Evolutionary conservation across 495 filamentous ascomycete species (phyloP), one percentile per base, ranked within the genome.

Genomic region (Penicillium lagena): DNA sequence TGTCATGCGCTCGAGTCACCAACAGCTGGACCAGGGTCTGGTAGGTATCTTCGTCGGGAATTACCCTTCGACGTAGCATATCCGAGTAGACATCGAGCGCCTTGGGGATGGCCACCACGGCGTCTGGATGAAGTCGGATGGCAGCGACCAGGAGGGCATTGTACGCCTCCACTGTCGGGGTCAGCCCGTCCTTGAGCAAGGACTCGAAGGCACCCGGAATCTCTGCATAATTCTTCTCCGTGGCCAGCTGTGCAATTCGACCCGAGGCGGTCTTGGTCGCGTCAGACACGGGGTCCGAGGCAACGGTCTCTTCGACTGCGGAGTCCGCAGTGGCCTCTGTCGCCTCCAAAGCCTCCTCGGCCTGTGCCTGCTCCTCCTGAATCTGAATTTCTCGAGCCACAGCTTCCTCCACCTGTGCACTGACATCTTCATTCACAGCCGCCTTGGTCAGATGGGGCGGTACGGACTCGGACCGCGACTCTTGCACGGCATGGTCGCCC

Each of bases 41-140:
- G 66, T 94, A 97, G 7, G 90, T 97, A 42, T 82, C 76, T 46
- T 83, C 81, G 56, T 94, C 83, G 12, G 91, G 91, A 22, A 75
- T 64, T 35, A 96, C 82, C 54, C 83, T 84, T 38, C 90, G 85
- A 47, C 85, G 78, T 51, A 95, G 83, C 91, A 98, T 95, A 61
- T 96, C 89, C 35, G 89, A 85, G 69, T 97, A 97, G 45, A 97
- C 85, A 73, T 90, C 89, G 39, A 97, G 78, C 7, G 87, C 90
- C 67, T 95, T 95, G 37, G 87, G 80, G 17, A 95, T 83, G 9
- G 89, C 77, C 66, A 89, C 86, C 39, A 83, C 80, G 58, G 81
- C 82, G 55, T 87, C 79, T 7, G 71, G 70, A 39, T 73, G 66
- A 14, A 95, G 73, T 47, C 85, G 70, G 46, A 94, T 81, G 15